phyloP scores from a whole-genome alignment of 179 eudicot species.

The Gypsophila paniculata region DNA sequence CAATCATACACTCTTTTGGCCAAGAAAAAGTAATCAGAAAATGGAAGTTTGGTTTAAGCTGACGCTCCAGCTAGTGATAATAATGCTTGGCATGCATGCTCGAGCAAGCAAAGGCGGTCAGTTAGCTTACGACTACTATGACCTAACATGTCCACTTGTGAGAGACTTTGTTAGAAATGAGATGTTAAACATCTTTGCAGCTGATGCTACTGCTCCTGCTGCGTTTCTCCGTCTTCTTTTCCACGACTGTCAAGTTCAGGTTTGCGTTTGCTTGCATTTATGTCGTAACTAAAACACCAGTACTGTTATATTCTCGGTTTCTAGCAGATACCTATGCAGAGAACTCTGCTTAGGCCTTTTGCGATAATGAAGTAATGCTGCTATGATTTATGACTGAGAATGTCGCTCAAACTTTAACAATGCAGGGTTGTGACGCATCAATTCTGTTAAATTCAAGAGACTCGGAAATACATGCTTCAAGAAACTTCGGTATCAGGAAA shows the following conservation, averaged over 20 bases:
- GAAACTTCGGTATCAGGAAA: conserved; percentile 50
- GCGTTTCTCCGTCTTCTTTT: background rate
- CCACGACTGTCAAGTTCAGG: background rate
- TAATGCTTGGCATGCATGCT: background rate
- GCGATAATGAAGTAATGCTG: no score
- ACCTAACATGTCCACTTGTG: background rate
- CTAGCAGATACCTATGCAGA: no score
- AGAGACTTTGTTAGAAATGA: background rate
- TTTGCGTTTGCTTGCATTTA: background rate
- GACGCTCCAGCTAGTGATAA: no score
- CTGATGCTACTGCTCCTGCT: background rate
- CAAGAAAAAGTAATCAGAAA: no score
- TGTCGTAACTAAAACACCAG: no score
- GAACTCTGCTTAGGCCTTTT: no score
- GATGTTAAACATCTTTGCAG: background rate
- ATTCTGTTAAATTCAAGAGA: conserved; percentile 34
- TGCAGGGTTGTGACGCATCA: conserved; percentile 72
- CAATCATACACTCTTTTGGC: no score
- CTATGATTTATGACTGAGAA: no score
- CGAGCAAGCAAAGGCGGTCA: background rate
- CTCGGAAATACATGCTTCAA: conserved; percentile 38
- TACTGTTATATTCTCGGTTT: background rate
- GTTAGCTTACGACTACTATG: background rate
- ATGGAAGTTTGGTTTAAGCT: no score
- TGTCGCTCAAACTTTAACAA: background rate